Evolutionary conservation across 2,329 filamentous ascomycete genomes (phyloP).

Genomic region (Penicillium aurantiogriseum): DNA sequence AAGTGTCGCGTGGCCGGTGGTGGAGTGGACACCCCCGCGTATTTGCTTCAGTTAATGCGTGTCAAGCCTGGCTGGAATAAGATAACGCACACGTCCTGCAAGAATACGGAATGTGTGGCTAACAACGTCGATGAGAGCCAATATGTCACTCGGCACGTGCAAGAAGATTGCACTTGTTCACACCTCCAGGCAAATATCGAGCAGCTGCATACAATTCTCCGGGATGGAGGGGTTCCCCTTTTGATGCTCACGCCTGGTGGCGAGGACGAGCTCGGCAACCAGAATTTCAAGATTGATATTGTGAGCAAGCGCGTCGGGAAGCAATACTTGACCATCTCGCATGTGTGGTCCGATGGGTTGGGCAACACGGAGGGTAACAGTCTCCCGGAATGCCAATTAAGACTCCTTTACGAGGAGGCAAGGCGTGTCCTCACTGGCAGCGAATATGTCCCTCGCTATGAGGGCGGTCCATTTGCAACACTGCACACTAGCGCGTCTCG

Average conservation of each 20-base stretch:
- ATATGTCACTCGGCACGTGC: constrained; percentile 9
- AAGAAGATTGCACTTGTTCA: constrained; percentile 5
- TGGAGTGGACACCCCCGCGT: background rate
- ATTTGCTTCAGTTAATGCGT: background rate
- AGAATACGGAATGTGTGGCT: constrained; percentile 9
- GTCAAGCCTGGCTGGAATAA: background rate
- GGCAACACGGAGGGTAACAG: background rate
- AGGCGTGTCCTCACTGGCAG: background rate
- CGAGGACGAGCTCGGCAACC: background rate
- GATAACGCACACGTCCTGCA: background rate
- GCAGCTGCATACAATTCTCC: background rate
- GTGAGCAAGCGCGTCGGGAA: background rate
- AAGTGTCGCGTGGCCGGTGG: background rate
- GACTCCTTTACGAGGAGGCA: background rate
- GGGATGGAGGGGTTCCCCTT: background rate
- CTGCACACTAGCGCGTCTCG: background rate
- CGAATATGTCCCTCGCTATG: constrained; percentile 1
- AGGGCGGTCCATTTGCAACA: background rate
- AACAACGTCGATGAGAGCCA: constrained; percentile 15
- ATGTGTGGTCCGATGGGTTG: background rate
- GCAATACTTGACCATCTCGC: background rate
- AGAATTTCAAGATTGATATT: background rate
- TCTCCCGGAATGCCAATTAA: background rate
- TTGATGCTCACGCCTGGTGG: background rate
- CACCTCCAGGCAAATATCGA: constrained; percentile 1